phyloP scores from a whole-genome alignment of 345 rosid genomes.

The Eucalyptus globulus region DNA sequence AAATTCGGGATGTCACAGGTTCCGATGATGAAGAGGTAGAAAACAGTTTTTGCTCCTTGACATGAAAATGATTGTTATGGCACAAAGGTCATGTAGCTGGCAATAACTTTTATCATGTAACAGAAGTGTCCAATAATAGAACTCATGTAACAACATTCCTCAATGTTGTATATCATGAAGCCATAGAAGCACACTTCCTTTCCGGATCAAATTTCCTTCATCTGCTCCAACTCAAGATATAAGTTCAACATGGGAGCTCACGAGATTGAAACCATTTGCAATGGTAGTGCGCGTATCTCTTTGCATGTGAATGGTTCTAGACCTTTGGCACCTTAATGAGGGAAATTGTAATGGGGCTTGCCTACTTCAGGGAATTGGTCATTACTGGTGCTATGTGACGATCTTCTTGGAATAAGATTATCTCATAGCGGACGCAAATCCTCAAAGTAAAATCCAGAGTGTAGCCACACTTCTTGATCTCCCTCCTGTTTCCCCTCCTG shows the following conservation, averaged over 20 bases:
- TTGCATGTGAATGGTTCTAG: too few relatives aligned
- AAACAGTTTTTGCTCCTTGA: neutral
- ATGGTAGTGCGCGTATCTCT: neutral
- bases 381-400: too few relatives aligned
- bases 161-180: neutral
- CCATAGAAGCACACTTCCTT: neutral
- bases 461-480: neutral
- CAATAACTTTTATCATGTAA: neutral
- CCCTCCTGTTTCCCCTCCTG: neutral
- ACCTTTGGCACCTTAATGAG: too few relatives aligned
- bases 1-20: neutral
- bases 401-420: too few relatives aligned
- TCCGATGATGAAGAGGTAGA: fast-evolving
- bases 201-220: neutral
- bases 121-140: neutral
- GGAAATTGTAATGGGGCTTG: too few relatives aligned
- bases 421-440: neutral
- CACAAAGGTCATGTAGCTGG: neutral
- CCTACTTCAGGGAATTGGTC: too few relatives aligned
- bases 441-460: neutral
- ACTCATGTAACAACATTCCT: neutral
- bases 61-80: neutral
- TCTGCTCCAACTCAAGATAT: neutral
- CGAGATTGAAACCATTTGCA: neutral
- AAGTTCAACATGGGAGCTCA: neutral